Evolutionary conservation across 2,329 filamentous ascomycete genomes (phyloP), one percentile per base, ranked within the genome.

Genomic region (Aspergillus sclerotialis): DNA sequence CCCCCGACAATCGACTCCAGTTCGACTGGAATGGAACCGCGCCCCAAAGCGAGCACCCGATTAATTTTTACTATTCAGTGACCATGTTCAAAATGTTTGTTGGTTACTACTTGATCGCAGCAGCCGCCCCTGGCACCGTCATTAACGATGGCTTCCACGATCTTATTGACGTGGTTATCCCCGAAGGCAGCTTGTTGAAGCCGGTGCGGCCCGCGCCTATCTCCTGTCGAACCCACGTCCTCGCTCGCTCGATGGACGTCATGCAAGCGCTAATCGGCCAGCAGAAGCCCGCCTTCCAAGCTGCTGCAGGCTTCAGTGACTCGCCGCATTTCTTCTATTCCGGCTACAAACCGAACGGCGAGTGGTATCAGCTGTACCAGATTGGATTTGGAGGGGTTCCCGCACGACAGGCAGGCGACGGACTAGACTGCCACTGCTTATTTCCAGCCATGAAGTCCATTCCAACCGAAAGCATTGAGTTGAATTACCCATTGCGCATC

Each of bases 51-150:
- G 57, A 63, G 36, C 60, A 58, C 2, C 60, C 61, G 9, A 67
- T 71, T 53, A 72, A 72, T 44, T 72, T 65, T 35, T 71, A 67
- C 39, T 57, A 72, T 2, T 68, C 62, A 1, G 59, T 63, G 12
- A 69, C 64, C 13, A 66, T 69, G 65, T 72, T 72, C 54, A 69
- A 67, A 35, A 70, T 72, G 63, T 71, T 71, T 39, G 63, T 72
- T 28, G 68, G 65, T 0, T 56, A 53, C 25, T 70, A 66, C 42
- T 54, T 72, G 3, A 58, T 71, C n/a, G 67, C 68, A 2, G 64
- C 69, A 1, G 67, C 67, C 23, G 67, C 68, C 17, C 68, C 68
- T 0, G 61, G 67, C 13, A 64, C 61, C 15, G 60, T 71, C 9
- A 67, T 71, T 43, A 72, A 72, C 40, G 68, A 72, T 37, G 68